These are phyloP conservation scores for Phytophthora hibernalis DNA, from an alignment of 352 stramenopile species.

Conservation along the genomic window DNA sequence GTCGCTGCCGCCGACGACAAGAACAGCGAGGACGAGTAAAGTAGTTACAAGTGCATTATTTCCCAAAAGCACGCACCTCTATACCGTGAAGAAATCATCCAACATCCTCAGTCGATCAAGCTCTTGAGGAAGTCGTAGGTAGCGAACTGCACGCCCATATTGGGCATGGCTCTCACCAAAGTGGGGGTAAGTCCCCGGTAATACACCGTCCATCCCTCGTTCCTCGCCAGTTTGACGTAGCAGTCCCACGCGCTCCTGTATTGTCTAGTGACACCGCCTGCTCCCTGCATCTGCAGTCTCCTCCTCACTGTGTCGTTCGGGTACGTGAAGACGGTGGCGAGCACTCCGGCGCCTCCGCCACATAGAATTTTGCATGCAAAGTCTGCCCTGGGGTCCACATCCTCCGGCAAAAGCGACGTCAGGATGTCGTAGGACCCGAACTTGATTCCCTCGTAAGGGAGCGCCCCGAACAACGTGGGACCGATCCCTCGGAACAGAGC, in stretches of 20 bases:
- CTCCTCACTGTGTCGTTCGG: slow-evolving; percentile 89
- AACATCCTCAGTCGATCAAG: slow-evolving; percentile 34
- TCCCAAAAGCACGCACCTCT: background rate
- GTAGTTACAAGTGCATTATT: slow-evolving; percentile 12
- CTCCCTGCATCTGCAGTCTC: slow-evolving; percentile 89
- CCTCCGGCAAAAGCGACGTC: slow-evolving; percentile 56
- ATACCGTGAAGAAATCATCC: background rate
- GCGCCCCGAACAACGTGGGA: slow-evolving; percentile 68
- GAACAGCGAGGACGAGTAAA: slow-evolving; percentile 14
- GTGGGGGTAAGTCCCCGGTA: slow-evolving; percentile 84
- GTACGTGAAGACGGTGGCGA: slow-evolving; percentile 89
- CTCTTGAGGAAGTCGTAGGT: slow-evolving; percentile 85
- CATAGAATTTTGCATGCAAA: slow-evolving; percentile 78
- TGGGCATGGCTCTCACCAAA: slow-evolving; percentile 84
- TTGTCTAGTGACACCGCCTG: slow-evolving; percentile 56
- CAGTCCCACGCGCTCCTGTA: slow-evolving; percentile 84
- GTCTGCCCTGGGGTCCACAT: slow-evolving; percentile 63
- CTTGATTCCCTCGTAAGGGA: slow-evolving; percentile 87
- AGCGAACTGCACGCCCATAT: slow-evolving; percentile 90
- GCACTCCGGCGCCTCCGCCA: slow-evolving; percentile 80
- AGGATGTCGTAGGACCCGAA: slow-evolving; percentile 84
- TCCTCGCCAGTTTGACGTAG: slow-evolving; percentile 66
- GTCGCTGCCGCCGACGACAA: slow-evolving; percentile 44
- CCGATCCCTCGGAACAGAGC: slow-evolving; percentile 79
- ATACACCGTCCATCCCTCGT: slow-evolving; percentile 73